phyloP scores from a whole-genome alignment of 2,329 filamentous ascomycete genomes.

The Alternaria burnsii region DNA sequence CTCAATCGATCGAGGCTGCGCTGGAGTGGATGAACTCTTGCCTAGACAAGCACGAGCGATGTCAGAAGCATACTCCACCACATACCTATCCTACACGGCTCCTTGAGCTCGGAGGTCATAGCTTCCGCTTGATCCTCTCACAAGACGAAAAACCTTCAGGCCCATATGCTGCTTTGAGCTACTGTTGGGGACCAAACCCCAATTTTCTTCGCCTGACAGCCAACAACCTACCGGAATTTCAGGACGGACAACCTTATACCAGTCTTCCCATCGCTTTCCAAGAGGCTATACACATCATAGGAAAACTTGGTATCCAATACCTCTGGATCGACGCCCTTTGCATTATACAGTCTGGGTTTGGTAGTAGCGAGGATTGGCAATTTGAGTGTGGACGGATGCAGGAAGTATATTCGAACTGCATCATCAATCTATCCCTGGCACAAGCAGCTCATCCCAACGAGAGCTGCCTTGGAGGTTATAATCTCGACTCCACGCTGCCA shows the following conservation, averaged over 20 bases:
- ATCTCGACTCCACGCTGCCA: not conserved
- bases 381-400: not conserved
- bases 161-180: not conserved
- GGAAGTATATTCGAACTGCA: not conserved
- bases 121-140: not conserved
- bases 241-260: too few species aligned
- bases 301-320: not conserved
- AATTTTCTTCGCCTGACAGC: not conserved
- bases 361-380: not conserved
- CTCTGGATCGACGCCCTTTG: slow-evolving; percentile 13
- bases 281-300: not conserved
- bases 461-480: not conserved
- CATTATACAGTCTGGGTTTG: slow-evolving; percentile 5
- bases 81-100: not conserved
- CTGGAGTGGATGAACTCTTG: not conserved
- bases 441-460: not conserved
- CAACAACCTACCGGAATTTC: not conserved
- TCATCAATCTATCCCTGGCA: not conserved
- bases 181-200: not conserved
- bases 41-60: not conserved
- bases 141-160: not conserved
- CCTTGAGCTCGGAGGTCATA: not conserved
- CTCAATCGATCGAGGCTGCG: not conserved
- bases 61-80: not conserved
- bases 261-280: not conserved